Conservation (phyloP, 2,329 filamentous ascomycete genomes). For the Pseudogymnoascus sp. region DNA sequence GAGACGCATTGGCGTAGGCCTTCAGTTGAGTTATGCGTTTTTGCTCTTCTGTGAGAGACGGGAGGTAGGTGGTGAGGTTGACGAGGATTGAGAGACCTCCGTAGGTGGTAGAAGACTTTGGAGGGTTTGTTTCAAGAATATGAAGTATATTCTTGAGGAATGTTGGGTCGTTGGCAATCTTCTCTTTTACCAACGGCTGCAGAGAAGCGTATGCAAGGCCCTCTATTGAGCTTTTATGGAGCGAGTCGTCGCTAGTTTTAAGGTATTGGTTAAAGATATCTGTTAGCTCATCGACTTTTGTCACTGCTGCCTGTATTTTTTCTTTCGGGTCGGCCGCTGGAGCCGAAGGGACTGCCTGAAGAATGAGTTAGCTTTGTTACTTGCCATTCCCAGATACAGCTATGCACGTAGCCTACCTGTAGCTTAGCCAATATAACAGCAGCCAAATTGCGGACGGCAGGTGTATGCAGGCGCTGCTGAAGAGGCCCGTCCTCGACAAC, state of each 20-base stretch:
- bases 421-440: constrained; percentile 72
- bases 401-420: constrained; percentile 41
- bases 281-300: constrained; percentile 59
- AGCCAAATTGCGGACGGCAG: constrained; percentile 56
- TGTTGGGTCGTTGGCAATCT: constrained; percentile 58
- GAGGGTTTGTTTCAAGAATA: constrained; percentile 49
- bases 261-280: constrained; percentile 61
- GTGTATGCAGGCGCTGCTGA: constrained; percentile 42
- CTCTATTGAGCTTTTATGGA: constrained; percentile 69
- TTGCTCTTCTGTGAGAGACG: constrained; percentile 76
- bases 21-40: constrained; percentile 88
- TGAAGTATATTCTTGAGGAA: constrained; percentile 66
- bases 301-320: constrained; percentile 42
- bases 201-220: constrained; percentile 88
- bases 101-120: constrained; percentile 68
- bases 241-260: constrained; percentile 48
- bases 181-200: constrained; percentile 77
- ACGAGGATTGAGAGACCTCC: constrained; percentile 78
- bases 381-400: constrained; percentile 14
- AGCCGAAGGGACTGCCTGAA: constrained; percentile 28
- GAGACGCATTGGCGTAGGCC: constrained; percentile 83
- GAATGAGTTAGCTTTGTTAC: constrained; percentile 29
- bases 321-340: constrained; percentile 29
- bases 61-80: constrained; percentile 77
- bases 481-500: constrained; percentile 26